Conservation (phyloP, 2,329 filamentous ascomycete species). For the Fusarium domesticum region DNA sequence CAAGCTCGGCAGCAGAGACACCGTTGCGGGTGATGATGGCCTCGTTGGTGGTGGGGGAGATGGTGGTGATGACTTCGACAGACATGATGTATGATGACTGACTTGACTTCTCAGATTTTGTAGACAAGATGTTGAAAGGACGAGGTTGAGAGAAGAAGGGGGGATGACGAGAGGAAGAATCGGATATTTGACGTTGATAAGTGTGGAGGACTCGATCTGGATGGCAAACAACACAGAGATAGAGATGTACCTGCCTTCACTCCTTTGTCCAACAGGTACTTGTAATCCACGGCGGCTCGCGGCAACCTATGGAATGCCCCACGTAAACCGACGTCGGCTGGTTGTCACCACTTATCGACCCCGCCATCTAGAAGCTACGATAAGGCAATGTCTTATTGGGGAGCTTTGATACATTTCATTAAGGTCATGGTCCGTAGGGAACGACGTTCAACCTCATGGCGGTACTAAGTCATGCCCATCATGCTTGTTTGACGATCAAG, state of each 20-base stretch:
- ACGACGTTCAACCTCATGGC: too few species aligned
- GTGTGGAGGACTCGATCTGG: slow-evolving; percentile 23
- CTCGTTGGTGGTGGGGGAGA: slow-evolving; percentile 87
- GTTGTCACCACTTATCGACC: slow-evolving; percentile 16
- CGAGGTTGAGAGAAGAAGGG: slow-evolving; percentile 2
- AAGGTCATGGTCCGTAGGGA: too few species aligned
- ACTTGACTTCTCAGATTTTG: neutral
- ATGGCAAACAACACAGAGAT: slow-evolving; percentile 16
- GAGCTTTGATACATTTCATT: too few species aligned
- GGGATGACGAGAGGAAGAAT: slow-evolving; percentile 1
- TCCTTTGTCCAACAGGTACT: too few species aligned
- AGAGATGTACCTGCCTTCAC: too few species aligned
- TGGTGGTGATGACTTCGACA: slow-evolving; percentile 67
- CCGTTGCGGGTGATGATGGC: slow-evolving; percentile 77
- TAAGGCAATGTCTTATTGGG: too few species aligned
- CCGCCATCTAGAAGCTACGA: slow-evolving; percentile 11
- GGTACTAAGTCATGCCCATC: too few species aligned
- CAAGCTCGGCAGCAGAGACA: slow-evolving; percentile 66
- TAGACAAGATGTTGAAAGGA: slow-evolving; percentile 1
- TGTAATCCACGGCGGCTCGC: slow-evolving; percentile 18
- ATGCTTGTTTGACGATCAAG: too few species aligned
- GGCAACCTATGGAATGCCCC: slow-evolving; percentile 25
- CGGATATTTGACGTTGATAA: slow-evolving; percentile 4
- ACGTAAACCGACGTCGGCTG: slow-evolving; percentile 28
- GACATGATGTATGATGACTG: slow-evolving; percentile 53